phyloP scores from a whole-genome alignment of 2,329 filamentous ascomycete genomes.

The Stagonosporopsis vannaccii region DNA sequence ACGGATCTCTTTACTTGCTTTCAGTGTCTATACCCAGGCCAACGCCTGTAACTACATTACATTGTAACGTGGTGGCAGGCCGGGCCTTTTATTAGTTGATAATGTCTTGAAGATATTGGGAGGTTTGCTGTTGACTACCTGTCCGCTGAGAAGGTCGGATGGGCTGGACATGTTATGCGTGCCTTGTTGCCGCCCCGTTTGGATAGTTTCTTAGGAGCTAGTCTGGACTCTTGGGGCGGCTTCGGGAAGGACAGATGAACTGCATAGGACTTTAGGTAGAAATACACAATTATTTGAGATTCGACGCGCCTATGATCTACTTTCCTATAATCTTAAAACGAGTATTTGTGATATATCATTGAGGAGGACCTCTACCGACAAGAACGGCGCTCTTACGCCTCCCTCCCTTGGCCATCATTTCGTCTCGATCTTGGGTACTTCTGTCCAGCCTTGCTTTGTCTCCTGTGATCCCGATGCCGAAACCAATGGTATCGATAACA shows the following conservation, averaged over 20 bases:
- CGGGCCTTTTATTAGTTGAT: slow-evolving; percentile 24
- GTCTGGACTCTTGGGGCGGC: slow-evolving; percentile 14
- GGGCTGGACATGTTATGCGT: slow-evolving; percentile 15
- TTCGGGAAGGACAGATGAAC: slow-evolving; percentile 6
- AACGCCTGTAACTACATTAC: background rate
- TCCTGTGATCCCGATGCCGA: too few species aligned
- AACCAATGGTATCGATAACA: too few species aligned
- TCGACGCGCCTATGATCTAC: background rate
- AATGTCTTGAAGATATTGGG: slow-evolving; percentile 39
- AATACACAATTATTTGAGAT: slow-evolving; percentile 9
- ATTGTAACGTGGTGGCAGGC: background rate
- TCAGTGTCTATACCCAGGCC: slow-evolving; percentile 31
- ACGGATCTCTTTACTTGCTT: slow-evolving; percentile 18
- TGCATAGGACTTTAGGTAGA: slow-evolving; percentile 13
- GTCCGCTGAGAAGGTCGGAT: slow-evolving; percentile 32
- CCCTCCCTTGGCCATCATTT: too few species aligned
- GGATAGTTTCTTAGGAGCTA: slow-evolving; percentile 1
- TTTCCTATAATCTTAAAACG: background rate
- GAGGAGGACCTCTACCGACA: background rate
- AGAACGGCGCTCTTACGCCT: background rate
- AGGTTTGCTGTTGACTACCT: slow-evolving; percentile 19
- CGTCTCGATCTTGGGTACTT: too few species aligned
- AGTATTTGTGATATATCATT: background rate
- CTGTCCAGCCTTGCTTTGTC: too few species aligned
- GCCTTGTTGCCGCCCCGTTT: slow-evolving; percentile 11